These are phyloP conservation scores for Acmispon strigosus DNA, from an alignment of 306 rosid species.

Conservation along the genomic window DNA sequence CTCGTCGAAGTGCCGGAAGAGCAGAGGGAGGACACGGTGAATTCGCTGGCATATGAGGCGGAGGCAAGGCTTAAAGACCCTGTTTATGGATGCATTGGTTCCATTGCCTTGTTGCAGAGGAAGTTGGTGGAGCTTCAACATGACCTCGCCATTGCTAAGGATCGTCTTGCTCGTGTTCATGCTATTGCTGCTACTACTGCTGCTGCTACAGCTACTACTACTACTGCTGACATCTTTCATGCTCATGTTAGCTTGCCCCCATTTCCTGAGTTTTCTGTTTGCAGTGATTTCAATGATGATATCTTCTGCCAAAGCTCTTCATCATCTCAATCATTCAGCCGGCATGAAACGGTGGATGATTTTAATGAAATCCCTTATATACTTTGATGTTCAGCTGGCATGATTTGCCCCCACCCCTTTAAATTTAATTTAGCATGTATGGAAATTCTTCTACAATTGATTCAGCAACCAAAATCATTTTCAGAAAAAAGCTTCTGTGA, in stretches of 20 bases:
- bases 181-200: slow-evolving; percentile 14
- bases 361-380: slow-evolving; percentile 54
- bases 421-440: not conserved
- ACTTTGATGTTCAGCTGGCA: slow-evolving; percentile 23
- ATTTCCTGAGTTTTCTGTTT: slow-evolving; percentile 37
- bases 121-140: slow-evolving; percentile 74
- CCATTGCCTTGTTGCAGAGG: slow-evolving; percentile 63
- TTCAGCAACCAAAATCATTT: too few relatives aligned
- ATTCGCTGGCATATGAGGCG: slow-evolving; percentile 78
- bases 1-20: slow-evolving; percentile 72
- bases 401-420: not conserved
- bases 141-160: slow-evolving; percentile 71
- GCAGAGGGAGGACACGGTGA: slow-evolving; percentile 78
- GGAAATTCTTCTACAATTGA: too few relatives aligned
- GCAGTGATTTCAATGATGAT: slow-evolving; percentile 35
- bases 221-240: slow-evolving; percentile 20
- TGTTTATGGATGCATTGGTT: slow-evolving; percentile 93
- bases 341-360: slow-evolving; percentile 42
- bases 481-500: too few relatives aligned
- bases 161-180: slow-evolving; percentile 66
- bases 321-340: slow-evolving; percentile 35
- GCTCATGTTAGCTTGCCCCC: slow-evolving; percentile 28
- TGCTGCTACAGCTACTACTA: not conserved
- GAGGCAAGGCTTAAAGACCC: slow-evolving; percentile 85
- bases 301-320: slow-evolving; percentile 34